Evolutionary conservation across 352 stramenopile genomes (phyloP).

Genomic region (Pythium brachiatum): DNA sequence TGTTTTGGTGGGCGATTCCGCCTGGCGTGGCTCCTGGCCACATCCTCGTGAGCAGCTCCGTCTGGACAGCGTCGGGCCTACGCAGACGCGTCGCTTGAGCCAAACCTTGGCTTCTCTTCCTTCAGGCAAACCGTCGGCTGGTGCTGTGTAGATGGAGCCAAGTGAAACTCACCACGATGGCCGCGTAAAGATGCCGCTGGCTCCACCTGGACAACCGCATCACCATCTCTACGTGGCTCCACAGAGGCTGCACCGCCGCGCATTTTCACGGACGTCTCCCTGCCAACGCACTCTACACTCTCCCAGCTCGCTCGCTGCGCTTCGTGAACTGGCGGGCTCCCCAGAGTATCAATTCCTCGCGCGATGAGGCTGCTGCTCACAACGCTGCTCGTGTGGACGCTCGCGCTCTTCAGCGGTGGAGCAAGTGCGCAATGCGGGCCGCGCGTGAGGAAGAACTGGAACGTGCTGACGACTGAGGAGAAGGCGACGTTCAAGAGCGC

Average conservation of each 20-base stretch:
- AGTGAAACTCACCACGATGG: not conserved
- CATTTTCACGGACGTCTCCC: not conserved
- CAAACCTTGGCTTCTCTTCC: not conserved
- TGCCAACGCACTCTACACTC: not conserved
- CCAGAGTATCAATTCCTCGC: not conserved
- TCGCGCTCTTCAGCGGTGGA: slow-evolving; percentile 1
- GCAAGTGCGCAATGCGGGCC: slow-evolving; percentile 21
- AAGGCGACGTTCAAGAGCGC: slow-evolving; percentile 33
- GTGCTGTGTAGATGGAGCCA: not conserved
- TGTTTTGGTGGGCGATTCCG: not conserved
- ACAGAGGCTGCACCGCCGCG: not conserved
- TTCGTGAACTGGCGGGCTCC: not conserved
- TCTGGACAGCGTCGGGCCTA: not conserved
- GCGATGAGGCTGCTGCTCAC: slow-evolving; percentile 12
- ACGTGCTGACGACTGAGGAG: slow-evolving; percentile 22
- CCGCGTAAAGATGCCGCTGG: not conserved
- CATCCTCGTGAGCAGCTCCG: slow-evolving; percentile 2
- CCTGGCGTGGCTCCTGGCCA: not conserved
- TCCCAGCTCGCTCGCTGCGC: not conserved
- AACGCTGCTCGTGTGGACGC: slow-evolving; percentile 9
- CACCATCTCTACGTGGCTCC: not conserved
- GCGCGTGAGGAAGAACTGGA: slow-evolving; percentile 37
- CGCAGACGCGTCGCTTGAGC: not conserved
- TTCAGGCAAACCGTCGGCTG: not conserved
- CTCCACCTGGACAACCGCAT: too few species aligned